phyloP scores from a whole-genome alignment of 2,329 filamentous ascomycete genomes.

The Apiospora kogelbergensis region DNA sequence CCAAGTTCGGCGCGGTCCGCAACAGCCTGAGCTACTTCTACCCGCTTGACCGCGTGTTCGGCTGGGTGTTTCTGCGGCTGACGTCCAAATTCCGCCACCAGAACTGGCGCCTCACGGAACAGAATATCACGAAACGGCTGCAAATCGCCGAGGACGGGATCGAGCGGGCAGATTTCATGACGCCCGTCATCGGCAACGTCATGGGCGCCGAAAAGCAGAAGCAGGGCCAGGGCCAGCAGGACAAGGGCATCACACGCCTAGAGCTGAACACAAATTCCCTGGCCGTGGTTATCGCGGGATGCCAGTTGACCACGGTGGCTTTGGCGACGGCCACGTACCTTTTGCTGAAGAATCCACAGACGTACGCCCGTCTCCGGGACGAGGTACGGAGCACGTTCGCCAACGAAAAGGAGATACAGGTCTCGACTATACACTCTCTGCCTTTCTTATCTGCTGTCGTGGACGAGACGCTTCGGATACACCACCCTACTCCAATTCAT shows the following conservation, averaged over 20 bases:
- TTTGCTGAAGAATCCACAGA: conserved; percentile 31
- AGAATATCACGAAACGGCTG: no score
- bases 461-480: conserved; percentile 40
- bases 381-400: conserved; percentile 40
- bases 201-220: no score
- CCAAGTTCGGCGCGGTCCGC: conserved; percentile 8
- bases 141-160: no score
- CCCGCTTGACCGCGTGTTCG: conserved; percentile 9
- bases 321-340: conserved; percentile 41
- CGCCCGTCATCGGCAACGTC: no score
- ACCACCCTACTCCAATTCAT: conserved; percentile 29
- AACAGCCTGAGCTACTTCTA: not conserved
- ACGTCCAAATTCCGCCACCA: conserved; percentile 12
- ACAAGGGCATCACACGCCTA: not conserved
- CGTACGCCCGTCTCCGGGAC: conserved; percentile 29
- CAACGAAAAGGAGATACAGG: conserved; percentile 36
- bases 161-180: no score
- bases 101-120: conserved; percentile 10
- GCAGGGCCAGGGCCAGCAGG: not conserved
- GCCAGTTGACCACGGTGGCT: conserved; percentile 45
- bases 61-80: conserved; percentile 9
- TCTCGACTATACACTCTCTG: conserved; percentile 29
- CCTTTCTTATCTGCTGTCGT: conserved; percentile 39
- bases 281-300: conserved; percentile 32
- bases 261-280: not conserved